Base-by-base conservation (phyloP, 2,329 filamentous ascomycete species). In the Fusarium sp. region DNA sequence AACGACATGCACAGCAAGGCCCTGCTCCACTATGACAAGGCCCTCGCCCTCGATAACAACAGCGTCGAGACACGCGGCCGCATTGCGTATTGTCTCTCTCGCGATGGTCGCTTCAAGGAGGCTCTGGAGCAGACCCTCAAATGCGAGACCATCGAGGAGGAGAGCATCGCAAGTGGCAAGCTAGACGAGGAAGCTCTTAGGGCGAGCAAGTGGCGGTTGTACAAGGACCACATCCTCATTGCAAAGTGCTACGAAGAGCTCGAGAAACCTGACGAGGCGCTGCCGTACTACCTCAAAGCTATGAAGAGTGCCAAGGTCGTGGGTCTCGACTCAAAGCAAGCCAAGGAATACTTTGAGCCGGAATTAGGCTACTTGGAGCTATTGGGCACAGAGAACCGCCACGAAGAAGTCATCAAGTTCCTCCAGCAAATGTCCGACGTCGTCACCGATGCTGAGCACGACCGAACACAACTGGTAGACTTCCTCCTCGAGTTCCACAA, bases 1-100 rank as follows among this genome's bases (percentile, higher is more conserved):
- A 73, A 80, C n/a, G 77, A 74, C 7, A 75, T 81, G 63, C 75
- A 82, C 48, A 74, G 63, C 4, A 73, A 77, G 39, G 82, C 82
- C 1, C 63, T 83, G 5, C 62, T 65, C 3, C 77, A 82, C 39
- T 83, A 82, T 23, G 72, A 82, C 15, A 70, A 74, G 16, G 81
- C 81, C 0, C 74, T 83, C 5, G 72, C 75, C 18, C 72, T 80
- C 2, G 81, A 83, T n/a, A 66, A 73, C 12, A 78, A 81, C 64
- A 82, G 77, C 37, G 77, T 82, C 3, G 76, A 83, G 61, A 82
- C 80, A 1, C 72, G 68, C 3, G 82, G 82, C 1, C 79, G 82
- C n/a, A 83, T 83, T 16, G 82, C 81, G 0, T 81, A 78, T 46
- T 83, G 82, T 55, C 73, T 82, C 2, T 80, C 70, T 18, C 72